Percentiles rank a stretch among this genome's conserved stretches.
Evolutionary conservation across 495 filamentous ascomycete species (phyloP).

Genomic region (Podospora conica): DNA sequence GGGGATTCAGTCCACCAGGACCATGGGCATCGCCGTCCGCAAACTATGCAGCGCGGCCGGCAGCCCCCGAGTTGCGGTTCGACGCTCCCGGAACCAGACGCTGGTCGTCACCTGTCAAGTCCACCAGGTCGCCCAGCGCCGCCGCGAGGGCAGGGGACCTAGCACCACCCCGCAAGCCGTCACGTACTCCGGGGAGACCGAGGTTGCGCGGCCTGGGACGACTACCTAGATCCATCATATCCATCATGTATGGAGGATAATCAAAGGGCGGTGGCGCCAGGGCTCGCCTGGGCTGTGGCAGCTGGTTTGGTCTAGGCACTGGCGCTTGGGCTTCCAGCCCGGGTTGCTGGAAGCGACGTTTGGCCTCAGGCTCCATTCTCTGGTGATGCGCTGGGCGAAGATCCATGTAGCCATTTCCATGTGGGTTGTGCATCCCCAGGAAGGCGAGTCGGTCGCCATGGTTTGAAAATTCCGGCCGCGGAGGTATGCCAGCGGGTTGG

Average conservation of each 20-base stretch:
- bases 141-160: not conserved
- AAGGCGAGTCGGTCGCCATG: no score
- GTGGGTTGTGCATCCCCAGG: no score
- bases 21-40: not conserved
- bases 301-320: no score
- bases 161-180: not conserved
- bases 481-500: not conserved
- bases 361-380: no score
- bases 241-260: no score
- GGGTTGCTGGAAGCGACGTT: not conserved
- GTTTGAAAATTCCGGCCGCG: no score
- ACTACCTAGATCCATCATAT: no score
- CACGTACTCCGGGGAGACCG: not conserved
- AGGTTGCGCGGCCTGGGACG: not conserved
- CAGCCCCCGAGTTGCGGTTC: not conserved
- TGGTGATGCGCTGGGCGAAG: no score
- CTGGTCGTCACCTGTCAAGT: not conserved
- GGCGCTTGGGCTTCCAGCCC: not conserved
- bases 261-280: no score
- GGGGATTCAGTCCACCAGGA: not conserved
- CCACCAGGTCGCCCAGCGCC: not conserved
- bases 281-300: no score
- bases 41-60: not conserved
- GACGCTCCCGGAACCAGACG: not conserved
- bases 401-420: no score